Percentiles rank a stretch among this genome's conserved stretches.
These are phyloP conservation scores for Lecanicillium sp. DNA, from an alignment of 2,329 filamentous ascomycete species.

Conservation along the genomic window DNA sequence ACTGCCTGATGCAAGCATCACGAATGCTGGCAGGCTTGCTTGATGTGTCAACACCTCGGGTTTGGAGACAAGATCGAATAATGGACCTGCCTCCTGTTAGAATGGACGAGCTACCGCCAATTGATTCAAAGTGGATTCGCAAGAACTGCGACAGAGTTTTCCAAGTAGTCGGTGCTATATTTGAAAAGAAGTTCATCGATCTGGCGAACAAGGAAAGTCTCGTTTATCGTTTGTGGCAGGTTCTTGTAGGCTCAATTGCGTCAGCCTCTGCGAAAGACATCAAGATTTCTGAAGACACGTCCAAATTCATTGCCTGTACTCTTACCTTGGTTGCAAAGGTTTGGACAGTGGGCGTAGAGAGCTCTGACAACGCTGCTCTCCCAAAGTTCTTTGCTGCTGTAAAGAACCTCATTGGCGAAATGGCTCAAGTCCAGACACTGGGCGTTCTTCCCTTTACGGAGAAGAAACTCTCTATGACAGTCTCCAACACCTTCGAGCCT, in stretches of 20 bases:
- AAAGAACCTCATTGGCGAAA: conserved; percentile 33
- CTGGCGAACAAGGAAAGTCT: conserved; percentile 52
- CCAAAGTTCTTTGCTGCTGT: conserved; percentile 47
- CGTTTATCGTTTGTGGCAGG: conserved; percentile 47
- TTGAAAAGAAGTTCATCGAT: conserved; percentile 54
- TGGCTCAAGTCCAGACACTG: conserved; percentile 40
- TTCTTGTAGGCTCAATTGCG: conserved; percentile 53
- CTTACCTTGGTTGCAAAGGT: conserved; percentile 60
- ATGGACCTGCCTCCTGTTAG: conserved; percentile 49
- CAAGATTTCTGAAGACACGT: conserved; percentile 76
- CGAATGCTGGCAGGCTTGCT: conserved; percentile 66
- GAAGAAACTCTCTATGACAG: conserved; percentile 43
- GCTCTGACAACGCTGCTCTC: conserved; percentile 36
- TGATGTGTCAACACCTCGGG: conserved; percentile 44
- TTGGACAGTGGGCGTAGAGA: conserved; percentile 40
- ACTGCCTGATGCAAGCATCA: conserved; percentile 50
- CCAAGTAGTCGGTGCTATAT: conserved; percentile 46
- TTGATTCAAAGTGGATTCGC: conserved; percentile 84
- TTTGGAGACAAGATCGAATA: conserved; percentile 71
- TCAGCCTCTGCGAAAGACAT: conserved; percentile 76
- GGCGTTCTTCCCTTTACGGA: conserved; percentile 56
- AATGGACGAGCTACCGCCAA: conserved; percentile 68
- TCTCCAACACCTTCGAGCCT: conserved; percentile 50
- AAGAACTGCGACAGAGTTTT: conserved; percentile 61
- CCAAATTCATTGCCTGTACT: conserved; percentile 66